Conservation (phyloP, 2,329 filamentous ascomycete genomes). For the Diaporthe nobilis region DNA sequence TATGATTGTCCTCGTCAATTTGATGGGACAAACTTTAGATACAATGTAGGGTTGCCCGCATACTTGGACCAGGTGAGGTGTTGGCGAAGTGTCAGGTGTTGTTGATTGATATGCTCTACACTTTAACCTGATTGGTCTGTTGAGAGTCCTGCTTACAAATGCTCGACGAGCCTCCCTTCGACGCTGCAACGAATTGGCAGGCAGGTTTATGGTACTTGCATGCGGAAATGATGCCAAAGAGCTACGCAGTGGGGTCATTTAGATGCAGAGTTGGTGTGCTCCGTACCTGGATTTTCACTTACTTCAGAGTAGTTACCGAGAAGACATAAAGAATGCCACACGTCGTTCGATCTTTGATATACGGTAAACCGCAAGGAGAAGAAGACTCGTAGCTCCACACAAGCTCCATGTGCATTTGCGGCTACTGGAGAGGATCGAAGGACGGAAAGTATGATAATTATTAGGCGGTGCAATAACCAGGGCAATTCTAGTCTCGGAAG, state of each 20-base stretch:
- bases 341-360: background rate
- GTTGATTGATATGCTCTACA: background rate
- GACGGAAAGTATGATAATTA: no score
- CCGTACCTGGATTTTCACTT: background rate
- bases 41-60: background rate
- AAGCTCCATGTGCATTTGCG: no score
- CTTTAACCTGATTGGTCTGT: background rate
- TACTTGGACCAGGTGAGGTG: background rate
- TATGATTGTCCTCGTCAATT: background rate
- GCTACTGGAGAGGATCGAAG: no score
- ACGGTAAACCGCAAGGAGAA: no score
- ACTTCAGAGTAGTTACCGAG: background rate
- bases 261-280: background rate
- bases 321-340: background rate
- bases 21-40: background rate
- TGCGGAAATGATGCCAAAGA: background rate
- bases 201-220: background rate
- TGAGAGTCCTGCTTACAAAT: conserved; percentile 1
- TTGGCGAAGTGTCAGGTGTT: background rate
- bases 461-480: no score
- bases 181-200: background rate
- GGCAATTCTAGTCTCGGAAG: no score
- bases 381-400: no score
- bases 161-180: background rate
- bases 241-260: background rate